Percentiles rank a stretch among this genome's conserved stretches.
phyloP scores from a whole-genome alignment of 352 stramenopile genomes.

The Peronospora belbahrii region DNA sequence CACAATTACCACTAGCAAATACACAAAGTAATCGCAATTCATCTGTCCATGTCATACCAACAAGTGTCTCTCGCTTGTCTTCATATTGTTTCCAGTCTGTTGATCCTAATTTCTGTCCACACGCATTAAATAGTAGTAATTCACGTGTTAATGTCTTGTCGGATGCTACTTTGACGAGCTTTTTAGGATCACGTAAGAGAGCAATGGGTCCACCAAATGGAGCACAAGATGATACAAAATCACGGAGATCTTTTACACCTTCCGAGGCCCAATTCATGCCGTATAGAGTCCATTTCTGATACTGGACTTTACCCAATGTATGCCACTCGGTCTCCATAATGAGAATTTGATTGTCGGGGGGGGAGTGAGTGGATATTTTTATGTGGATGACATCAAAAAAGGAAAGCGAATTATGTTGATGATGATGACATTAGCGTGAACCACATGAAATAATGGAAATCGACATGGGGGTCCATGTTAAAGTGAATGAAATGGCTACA shows the following conservation, averaged over 20 bases:
- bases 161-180: slow-evolving; percentile 58
- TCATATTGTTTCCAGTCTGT: slow-evolving; percentile 66
- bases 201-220: slow-evolving; percentile 67
- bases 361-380: neutral
- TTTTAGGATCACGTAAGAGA: slow-evolving; percentile 67
- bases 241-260: slow-evolving; percentile 52
- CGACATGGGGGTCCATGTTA: neutral
- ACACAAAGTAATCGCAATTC: slow-evolving; percentile 75
- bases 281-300: slow-evolving; percentile 79
- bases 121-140: slow-evolving; percentile 73
- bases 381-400: neutral
- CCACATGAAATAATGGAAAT: too few species aligned
- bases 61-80: slow-evolving; percentile 56
- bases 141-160: slow-evolving; percentile 40
- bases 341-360: neutral
- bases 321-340: slow-evolving; percentile 77
- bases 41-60: slow-evolving; percentile 76
- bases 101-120: slow-evolving; percentile 45
- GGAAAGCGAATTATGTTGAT: too few species aligned
- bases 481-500: neutral
- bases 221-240: slow-evolving; percentile 50
- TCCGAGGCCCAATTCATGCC: slow-evolving; percentile 48
- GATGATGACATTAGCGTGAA: too few species aligned
- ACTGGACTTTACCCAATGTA: slow-evolving; percentile 79
- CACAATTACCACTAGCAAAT: slow-evolving; percentile 63